Evolutionary conservation across 2,329 filamentous ascomycete species (phyloP).

Genomic region (Xylariaceae sp.): DNA sequence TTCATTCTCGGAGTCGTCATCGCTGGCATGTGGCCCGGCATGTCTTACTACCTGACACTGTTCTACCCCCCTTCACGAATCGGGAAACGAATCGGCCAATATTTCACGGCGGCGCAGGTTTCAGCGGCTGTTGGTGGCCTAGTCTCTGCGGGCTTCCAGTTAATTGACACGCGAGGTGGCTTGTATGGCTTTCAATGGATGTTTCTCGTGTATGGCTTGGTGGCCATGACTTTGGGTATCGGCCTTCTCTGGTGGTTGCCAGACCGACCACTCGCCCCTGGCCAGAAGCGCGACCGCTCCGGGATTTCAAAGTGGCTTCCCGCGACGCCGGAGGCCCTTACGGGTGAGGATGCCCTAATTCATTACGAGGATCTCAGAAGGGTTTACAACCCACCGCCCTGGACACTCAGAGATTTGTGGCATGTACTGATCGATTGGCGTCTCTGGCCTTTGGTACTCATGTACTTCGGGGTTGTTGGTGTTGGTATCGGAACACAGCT

Average conservation of each 20-base stretch:
- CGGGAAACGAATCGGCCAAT: constrained; percentile 81
- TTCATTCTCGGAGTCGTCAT: constrained; percentile 82
- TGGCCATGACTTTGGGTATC: constrained; percentile 66
- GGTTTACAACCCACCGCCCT: constrained; percentile 70
- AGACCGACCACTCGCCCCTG: constrained; percentile 71
- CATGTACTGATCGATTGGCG: constrained; percentile 77
- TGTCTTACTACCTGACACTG: constrained; percentile 86
- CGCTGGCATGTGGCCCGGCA: constrained; percentile 91
- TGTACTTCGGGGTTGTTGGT: constrained; percentile 94
- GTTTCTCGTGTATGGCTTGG: constrained; percentile 81
- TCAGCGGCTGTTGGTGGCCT: constrained; percentile 85
- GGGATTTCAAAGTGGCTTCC: constrained; percentile 63
- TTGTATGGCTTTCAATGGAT: constrained; percentile 86
- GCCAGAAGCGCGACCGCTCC: constrained; percentile 47
- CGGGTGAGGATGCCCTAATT: constrained; percentile 68
- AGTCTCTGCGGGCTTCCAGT: constrained; percentile 84
- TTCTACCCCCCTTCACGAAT: constrained; percentile 86
- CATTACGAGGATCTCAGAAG: constrained; percentile 79
- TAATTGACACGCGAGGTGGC: constrained; percentile 75
- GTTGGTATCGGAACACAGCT: constrained; percentile 87
- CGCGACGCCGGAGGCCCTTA: constrained; percentile 61
- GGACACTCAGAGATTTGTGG: constrained; percentile 65
- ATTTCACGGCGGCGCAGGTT: constrained; percentile 83
- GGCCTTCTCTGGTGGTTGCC: constrained; percentile 84
- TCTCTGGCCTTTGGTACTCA: constrained; percentile 76